These are phyloP conservation scores for Arthrobotrys sinensis DNA, from an alignment of 2,329 filamentous ascomycete genomes.

Conservation along the genomic window DNA sequence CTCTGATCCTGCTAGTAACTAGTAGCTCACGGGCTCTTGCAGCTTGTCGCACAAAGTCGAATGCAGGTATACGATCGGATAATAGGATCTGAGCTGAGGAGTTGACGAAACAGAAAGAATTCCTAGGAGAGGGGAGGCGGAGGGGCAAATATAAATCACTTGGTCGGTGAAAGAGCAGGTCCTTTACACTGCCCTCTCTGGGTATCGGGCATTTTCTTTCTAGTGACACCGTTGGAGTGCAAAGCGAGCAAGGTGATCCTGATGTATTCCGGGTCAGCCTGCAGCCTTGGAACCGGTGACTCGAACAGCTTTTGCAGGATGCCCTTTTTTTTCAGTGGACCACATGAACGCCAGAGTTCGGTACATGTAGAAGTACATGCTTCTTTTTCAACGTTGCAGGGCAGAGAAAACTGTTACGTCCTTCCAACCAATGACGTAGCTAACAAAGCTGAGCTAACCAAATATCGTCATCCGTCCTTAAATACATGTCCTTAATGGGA, in stretches of 20 bases:
- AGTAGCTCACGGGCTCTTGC: conserved; percentile 40
- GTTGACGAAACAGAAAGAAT: conserved; percentile 52
- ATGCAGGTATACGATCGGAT: conserved; percentile 41
- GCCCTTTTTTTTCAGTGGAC: conserved; percentile 38
- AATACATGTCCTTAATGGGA: conserved; percentile 30
- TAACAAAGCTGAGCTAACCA: conserved; percentile 44
- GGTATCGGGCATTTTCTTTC: conserved; percentile 55
- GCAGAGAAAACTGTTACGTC: conserved; percentile 49
- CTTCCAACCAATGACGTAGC: conserved; percentile 58
- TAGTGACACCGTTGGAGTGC: conserved; percentile 20
- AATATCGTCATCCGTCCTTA: conserved; percentile 59
- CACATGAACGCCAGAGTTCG: conserved; percentile 51
- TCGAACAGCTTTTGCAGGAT: conserved; percentile 50
- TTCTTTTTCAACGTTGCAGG: conserved; percentile 30
- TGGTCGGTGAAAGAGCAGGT: conserved; percentile 32
- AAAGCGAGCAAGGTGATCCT: conserved; percentile 47
- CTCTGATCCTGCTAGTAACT: conserved; percentile 18
- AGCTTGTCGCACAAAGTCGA: conserved; percentile 47
- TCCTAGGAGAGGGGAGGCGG: conserved; percentile 29
- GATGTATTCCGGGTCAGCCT: conserved; percentile 60
- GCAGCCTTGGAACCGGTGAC: conserved; percentile 61
- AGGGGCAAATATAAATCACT: conserved; percentile 54
- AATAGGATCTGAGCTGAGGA: conserved; percentile 33
- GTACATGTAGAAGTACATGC: conserved; percentile 36
- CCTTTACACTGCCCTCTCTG: conserved; percentile 21